Conservation (phyloP, 257 asterid species). For the Plantago ovata region DNA sequence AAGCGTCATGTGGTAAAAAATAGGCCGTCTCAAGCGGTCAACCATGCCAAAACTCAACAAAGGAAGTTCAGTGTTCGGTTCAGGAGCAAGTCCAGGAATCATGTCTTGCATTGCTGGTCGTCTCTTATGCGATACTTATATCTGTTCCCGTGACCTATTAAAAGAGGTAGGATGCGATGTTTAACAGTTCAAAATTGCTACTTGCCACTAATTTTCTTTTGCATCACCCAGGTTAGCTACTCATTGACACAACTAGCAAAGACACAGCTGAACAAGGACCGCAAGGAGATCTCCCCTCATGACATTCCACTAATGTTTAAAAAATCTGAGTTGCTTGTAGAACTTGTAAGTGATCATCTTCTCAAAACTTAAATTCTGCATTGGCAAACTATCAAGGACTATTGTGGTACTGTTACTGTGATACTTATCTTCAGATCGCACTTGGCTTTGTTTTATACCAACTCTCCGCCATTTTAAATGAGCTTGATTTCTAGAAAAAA, state of each 20-base stretch:
- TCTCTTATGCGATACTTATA: slow-evolving; percentile 83
- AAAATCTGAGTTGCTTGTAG: slow-evolving; percentile 62
- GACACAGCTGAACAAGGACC: slow-evolving; percentile 72
- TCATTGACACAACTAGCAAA: slow-evolving; percentile 86
- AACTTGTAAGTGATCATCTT: slow-evolving; percentile 60
- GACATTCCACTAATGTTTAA: slow-evolving; percentile 82
- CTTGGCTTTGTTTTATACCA: no score
- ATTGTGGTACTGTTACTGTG: not conserved
- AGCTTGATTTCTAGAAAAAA: no score
- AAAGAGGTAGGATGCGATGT: slow-evolving; percentile 60
- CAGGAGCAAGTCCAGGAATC: slow-evolving; percentile 91
- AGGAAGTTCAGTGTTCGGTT: slow-evolving; percentile 69
- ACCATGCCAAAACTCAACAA: slow-evolving; percentile 82
- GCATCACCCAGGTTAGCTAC: slow-evolving; percentile 75
- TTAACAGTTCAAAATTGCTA: slow-evolving; percentile 12
- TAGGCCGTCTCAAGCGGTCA: slow-evolving; percentile 91
- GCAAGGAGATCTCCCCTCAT: slow-evolving; percentile 75
- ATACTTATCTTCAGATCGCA: no score
- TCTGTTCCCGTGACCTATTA: slow-evolving; percentile 82
- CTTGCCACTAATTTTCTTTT: slow-evolving; percentile 17
- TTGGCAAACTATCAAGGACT: slow-evolving; percentile 11
- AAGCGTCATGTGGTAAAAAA: slow-evolving; percentile 83
- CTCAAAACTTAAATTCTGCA: slow-evolving; percentile 12
- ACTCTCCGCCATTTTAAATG: no score
- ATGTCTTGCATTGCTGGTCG: slow-evolving; percentile 94